These are phyloP conservation scores for Cytospora chrysosperma DNA, from an alignment of 2,329 filamentous ascomycete species.

Conservation along the genomic window DNA sequence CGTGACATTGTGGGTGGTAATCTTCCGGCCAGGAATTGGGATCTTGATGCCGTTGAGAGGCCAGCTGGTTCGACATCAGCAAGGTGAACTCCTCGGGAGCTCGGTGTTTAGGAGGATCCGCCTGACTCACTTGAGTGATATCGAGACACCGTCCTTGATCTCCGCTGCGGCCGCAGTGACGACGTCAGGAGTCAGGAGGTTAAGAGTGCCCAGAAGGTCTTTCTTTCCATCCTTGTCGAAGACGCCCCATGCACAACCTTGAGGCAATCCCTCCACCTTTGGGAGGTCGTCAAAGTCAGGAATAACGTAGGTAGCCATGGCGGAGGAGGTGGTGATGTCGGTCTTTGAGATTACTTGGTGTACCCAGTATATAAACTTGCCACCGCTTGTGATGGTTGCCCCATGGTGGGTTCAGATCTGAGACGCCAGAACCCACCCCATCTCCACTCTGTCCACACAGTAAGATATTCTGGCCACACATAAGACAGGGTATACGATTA, in stretches of 20 bases:
- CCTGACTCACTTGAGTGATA: slow-evolving; percentile 49
- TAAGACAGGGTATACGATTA: too few relatives aligned
- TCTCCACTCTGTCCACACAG: too few relatives aligned
- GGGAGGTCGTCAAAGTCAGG: slow-evolving; percentile 27
- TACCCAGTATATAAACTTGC: too few relatives aligned
- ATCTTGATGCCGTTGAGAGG: slow-evolving; percentile 43
- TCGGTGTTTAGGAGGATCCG: neutral
- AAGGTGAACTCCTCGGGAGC: neutral
- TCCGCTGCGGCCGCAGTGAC: slow-evolving; percentile 42
- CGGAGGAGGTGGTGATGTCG: neutral
- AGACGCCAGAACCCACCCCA: too few relatives aligned
- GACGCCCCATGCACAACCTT: slow-evolving; percentile 44
- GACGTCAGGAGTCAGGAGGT: slow-evolving; percentile 49
- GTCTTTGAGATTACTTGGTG: too few relatives aligned
- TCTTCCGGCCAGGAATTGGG: slow-evolving; percentile 36
- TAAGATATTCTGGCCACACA: too few relatives aligned
- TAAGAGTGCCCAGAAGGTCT: slow-evolving; percentile 52
- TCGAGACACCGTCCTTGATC: slow-evolving; percentile 47
- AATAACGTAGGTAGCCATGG: neutral
- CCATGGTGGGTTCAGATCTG: too few relatives aligned
- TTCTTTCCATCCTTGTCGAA: slow-evolving; percentile 51
- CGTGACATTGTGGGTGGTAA: slow-evolving; percentile 37
- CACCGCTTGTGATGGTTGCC: too few relatives aligned
- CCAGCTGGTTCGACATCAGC: slow-evolving; percentile 36
- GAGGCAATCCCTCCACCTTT: slow-evolving; percentile 26